Conservation (phyloP, 371 early-diverging fungal species). For the Mucor plumbeus region DNA sequence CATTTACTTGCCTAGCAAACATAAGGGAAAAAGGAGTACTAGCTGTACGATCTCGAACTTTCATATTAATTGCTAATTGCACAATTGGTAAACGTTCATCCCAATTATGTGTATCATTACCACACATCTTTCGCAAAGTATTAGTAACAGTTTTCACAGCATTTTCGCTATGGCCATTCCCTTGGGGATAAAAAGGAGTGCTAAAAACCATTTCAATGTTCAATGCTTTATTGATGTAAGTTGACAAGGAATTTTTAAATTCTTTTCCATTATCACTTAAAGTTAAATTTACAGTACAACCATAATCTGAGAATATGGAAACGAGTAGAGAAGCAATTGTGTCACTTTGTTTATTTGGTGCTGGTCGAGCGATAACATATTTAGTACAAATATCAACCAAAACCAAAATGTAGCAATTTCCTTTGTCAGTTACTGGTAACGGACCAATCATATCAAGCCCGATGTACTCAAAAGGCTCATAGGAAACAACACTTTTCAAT, state of each 20-base stretch:
- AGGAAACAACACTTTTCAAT: not conserved
- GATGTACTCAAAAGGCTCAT: not conserved
- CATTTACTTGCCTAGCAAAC: slow-evolving; percentile 18
- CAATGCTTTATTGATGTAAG: not conserved
- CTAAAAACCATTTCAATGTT: slow-evolving; percentile 17
- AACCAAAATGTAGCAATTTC: slow-evolving; percentile 6
- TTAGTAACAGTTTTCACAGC: slow-evolving; percentile 20
- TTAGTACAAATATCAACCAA: slow-evolving; percentile 7
- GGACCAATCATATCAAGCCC: slow-evolving; percentile 6
- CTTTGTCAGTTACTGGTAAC: slow-evolving; percentile 3
- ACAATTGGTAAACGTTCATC: slow-evolving; percentile 21
- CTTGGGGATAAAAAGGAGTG: slow-evolving; percentile 8
- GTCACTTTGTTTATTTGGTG: slow-evolving; percentile 26
- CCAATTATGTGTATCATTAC: slow-evolving; percentile 30
- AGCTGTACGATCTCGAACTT: slow-evolving; percentile 8
- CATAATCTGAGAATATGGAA: slow-evolving; percentile 33
- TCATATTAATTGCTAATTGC: slow-evolving; percentile 25
- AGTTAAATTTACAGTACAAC: slow-evolving; percentile 19
- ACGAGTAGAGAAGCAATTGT: slow-evolving; percentile 27
- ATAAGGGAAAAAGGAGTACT: slow-evolving; percentile 23
- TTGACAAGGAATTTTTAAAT: slow-evolving; percentile 18
- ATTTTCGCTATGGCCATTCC: slow-evolving; percentile 11
- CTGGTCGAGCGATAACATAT: slow-evolving; percentile 16
- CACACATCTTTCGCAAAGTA: slow-evolving; percentile 18
- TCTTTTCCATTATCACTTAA: slow-evolving; percentile 40